These are phyloP conservation scores for Hagleromyces aurorensis DNA, from an alignment of 805 yeast species.

Conservation along the genomic window DNA sequence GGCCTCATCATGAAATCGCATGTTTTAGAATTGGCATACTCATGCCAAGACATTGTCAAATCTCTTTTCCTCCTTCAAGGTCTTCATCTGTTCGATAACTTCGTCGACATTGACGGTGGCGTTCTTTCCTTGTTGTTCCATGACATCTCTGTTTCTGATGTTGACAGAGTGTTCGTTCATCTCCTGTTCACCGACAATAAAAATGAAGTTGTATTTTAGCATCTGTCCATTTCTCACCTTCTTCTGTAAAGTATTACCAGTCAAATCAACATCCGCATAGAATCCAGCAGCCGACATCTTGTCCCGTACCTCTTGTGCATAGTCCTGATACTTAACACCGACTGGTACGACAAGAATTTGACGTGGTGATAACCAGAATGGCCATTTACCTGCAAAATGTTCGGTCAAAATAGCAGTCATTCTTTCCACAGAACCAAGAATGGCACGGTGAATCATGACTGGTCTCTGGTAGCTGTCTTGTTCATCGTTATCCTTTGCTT, in stretches of 20 bases:
- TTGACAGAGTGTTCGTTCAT: conserved; percentile 72
- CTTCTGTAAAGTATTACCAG: conserved; percentile 96
- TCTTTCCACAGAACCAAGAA: conserved; percentile 96
- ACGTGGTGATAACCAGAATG: conserved; percentile 99
- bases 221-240: conserved; percentile 96
- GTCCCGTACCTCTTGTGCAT: conserved; percentile 77
- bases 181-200: conserved; percentile 96
- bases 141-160: conserved; percentile 93
- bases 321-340: conserved; percentile 85
- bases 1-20: too few relatives aligned
- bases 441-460: conserved; percentile 99
- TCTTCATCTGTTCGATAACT: conserved; percentile 61
- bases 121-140: conserved; percentile 86
- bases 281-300: conserved; percentile 64
- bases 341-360: conserved; percentile 95
- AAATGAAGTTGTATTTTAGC: conserved; percentile 89
- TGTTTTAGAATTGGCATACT: too few relatives aligned
- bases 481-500: conserved; percentile 49
- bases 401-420: conserved; percentile 98
- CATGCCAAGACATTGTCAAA: conserved; percentile 46
- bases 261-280: conserved; percentile 85
- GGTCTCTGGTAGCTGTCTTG: conserved; percentile 68
- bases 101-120: conserved; percentile 68
- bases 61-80: conserved; percentile 68
- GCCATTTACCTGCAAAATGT: conserved; percentile 99